Evolutionary conservation across 2,329 filamentous ascomycete genomes (phyloP), one percentile per base, ranked within the genome.

Genomic region (Moelleriella libera): DNA sequence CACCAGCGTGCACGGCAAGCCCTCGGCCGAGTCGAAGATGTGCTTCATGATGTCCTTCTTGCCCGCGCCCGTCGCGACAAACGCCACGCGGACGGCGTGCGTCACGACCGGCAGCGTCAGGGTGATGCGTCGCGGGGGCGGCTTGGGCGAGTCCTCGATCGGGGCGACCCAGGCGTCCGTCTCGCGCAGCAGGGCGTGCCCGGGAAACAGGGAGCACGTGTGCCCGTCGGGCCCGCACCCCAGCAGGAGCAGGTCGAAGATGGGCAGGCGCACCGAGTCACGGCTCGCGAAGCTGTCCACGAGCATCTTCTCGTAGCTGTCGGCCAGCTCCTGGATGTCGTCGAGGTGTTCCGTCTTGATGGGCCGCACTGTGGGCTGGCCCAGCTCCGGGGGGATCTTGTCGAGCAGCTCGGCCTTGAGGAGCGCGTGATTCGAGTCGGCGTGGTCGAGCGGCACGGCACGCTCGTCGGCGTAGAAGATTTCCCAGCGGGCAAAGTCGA

Each of bases 401-500:
- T 89, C 83, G 52, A 98, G 74, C 45, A 96, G 74, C 68, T 96
- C 88, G 44, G 80, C 71, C 71, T 95, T 92, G 56, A 97, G 70
- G 43, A 96, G 79, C 51, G 72, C 80, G 69, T 96, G 95, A 71
- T 97, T 98, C 71, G 88, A 95, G 70, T 98, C 90, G 54, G 80
- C 76, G 68, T 97, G 84, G 65, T 92, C 82, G 56, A 96, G 82
- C 28, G 92, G 85, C 47, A 97, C 92, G 57, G 87, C 87, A 60
- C 92, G 86, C 74, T 98, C 92, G 63, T 98, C 92, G 61, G 90
- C 90, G 67, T 96, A 97, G 75, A 97, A 98, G 61, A 98, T 87
- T 60, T 97, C 86, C 92, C 92, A 98, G 65, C 86, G 88, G 62
- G 75, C 72, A 67, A 94, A 95, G 58, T 84, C 73, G 55, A 89